Evolutionary conservation across 1,284 basidiomycete species (phyloP).

Genomic region (Moniliella sp.): DNA sequence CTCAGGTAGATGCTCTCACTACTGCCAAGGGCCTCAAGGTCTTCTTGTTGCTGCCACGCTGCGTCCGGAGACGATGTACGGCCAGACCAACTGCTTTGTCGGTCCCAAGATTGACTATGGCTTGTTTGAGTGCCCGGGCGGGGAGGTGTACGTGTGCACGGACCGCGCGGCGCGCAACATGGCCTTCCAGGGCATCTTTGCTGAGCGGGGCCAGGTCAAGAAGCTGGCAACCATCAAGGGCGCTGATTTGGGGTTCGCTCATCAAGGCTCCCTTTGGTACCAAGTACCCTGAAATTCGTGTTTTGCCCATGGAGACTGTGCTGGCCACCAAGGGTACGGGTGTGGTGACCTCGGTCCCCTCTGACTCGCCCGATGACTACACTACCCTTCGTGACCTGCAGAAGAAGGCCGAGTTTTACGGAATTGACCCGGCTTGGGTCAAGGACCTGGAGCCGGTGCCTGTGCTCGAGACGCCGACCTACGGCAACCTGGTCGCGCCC

Average conservation of each 20-base stretch:
- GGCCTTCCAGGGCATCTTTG: constrained; percentile 66
- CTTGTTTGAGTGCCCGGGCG: constrained; percentile 52
- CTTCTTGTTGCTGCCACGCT: constrained; percentile 85
- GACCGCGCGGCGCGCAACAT: constrained; percentile 82
- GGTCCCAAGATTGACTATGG: constrained; percentile 78
- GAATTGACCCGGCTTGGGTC: constrained; percentile 74
- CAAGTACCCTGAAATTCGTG: constrained; percentile 65
- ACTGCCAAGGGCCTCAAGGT: constrained; percentile 54
- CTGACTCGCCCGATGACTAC: constrained; percentile 94
- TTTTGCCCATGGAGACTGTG: constrained; percentile 92
- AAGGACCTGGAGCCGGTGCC: constrained; percentile 65
- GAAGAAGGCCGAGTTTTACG: constrained; percentile 93
- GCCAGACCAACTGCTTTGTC: constrained; percentile 95
- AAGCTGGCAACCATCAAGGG: constrained; percentile 38
- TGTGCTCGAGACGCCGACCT: constrained; percentile 66
- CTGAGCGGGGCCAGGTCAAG: constrained; percentile 33
- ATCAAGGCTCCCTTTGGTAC: constrained; percentile 63
- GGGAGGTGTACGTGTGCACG: constrained; percentile 60
- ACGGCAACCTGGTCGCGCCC: constrained; percentile 78
- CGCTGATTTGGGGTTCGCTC: constrained; percentile 59
- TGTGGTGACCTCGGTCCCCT: constrained; percentile 91
- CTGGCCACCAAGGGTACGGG: constrained; percentile 91
- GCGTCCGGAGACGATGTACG: constrained; percentile 89
- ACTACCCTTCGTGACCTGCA: constrained; percentile 71
- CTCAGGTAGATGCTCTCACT: constrained; percentile 38